Conservation (phyloP, 257 asterid species). For the Agastache rugosa region DNA sequence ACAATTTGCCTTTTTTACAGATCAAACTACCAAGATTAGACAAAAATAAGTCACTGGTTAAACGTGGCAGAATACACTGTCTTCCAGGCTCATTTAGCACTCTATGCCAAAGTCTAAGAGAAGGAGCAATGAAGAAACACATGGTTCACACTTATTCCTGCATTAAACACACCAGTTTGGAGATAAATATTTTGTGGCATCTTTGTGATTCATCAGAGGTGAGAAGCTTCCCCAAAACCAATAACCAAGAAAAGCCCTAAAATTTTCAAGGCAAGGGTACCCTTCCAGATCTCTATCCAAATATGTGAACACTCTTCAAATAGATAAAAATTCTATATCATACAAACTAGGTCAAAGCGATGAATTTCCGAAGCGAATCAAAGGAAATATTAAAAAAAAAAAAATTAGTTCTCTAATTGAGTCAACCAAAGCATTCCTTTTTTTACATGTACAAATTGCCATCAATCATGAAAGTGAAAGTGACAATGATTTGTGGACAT, state of each 20-base stretch:
- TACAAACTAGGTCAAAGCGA: conserved; percentile 9
- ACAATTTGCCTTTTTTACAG: background rate
- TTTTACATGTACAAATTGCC: conserved; percentile 10
- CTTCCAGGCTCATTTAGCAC: background rate
- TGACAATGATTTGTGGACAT: conserved; percentile 10
- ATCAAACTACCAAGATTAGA: background rate
- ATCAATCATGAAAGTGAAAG: conserved; percentile 26
- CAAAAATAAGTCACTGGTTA: background rate
- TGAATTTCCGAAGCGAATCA: background rate
- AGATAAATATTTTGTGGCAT: background rate
- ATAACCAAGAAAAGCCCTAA: background rate
- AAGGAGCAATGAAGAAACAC: background rate
- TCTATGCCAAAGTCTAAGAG: background rate
- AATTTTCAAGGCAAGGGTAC: background rate
- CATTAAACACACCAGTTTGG: background rate
- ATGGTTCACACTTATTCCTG: background rate
- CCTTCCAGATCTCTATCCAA: background rate
- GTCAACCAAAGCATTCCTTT: conserved; percentile 11
- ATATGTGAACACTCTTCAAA: conserved; percentile 25
- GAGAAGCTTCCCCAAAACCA: background rate
- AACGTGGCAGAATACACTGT: background rate
- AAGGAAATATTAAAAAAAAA: background rate
- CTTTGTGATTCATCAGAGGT: background rate
- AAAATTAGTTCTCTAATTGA: background rate
- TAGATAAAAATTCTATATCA: conserved; percentile 2